Base-by-base conservation (phyloP, 768 basidiomycete species). In the Pleurotus citrinopileatus region DNA sequence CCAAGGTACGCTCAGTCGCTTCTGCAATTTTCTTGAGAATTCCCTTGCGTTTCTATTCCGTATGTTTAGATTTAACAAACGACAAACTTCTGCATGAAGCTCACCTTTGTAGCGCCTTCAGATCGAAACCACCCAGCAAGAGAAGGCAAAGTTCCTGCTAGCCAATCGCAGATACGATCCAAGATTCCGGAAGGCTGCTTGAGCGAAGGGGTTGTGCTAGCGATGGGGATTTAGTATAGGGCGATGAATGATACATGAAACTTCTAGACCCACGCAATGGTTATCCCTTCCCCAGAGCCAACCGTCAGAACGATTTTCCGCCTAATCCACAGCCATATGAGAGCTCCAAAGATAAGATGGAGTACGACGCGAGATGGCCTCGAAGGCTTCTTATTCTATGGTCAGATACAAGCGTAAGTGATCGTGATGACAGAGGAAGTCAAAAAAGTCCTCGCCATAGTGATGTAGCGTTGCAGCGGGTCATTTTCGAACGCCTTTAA, bases 391-490 rank as follows among this genome's bases (percentile, higher is more conserved):
- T 40, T 40, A 19, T 40, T 12, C 38, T 40, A n/a, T 12, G 13
- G 17, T 13, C 15, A 20, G 19, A 44, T 9, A 19, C 8, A 44
- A n/a, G n/a, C n/a, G n/a, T n/a, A n/a, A n/a, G n/a, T n/a, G 26
- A 9, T 44, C 19, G 22, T 19, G 10, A 25, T 9, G 9, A 22
- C 43, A 27, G 12, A 37, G 23, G 36, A 23, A 9, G 19, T 23
- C 23, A 23, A 20, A 26, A 25, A 2, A 26, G 42, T 12, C 43
- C 51, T 26, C n/a, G 59, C 61, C 28, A 61, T 51, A 10, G 60
- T 53, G 22, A 59, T n/a, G 51, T 65, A 67, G 4, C 47, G 52
- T 19, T 61, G 17, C 22, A 67, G 36, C 1, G 65, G 65, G 40
- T 64, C 63, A 4, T 59, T 19, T 4, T 40, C 57, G 17, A 55